Conservation (phyloP, 2,329 filamentous ascomycete genomes). For the Pseudopyricularia cyperi region DNA sequence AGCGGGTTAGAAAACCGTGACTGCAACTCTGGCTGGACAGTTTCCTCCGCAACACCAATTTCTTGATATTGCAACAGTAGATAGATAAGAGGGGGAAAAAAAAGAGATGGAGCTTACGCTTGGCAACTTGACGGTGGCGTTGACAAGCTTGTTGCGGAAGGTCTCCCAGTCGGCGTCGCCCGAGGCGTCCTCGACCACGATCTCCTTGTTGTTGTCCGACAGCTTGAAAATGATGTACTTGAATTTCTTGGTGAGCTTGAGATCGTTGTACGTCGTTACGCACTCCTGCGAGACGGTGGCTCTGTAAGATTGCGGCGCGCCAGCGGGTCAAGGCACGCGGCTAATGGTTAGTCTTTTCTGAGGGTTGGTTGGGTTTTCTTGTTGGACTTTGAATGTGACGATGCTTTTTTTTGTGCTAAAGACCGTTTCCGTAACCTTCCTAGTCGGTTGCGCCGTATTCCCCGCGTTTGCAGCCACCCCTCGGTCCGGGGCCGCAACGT, state of each 20-base stretch:
- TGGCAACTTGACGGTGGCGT: constrained; percentile 49
- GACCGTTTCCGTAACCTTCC: too few species aligned
- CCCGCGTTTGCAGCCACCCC: too few species aligned
- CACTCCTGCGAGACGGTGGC: constrained; percentile 61
- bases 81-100: neutral
- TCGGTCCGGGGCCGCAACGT: too few species aligned
- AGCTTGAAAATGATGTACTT: constrained; percentile 88
- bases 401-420: neutral
- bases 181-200: constrained; percentile 66
- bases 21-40: too few species aligned
- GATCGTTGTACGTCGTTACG: constrained; percentile 60
- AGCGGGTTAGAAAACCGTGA: neutral
- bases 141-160: constrained; percentile 67
- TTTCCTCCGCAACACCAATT: too few species aligned
- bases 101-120: neutral
- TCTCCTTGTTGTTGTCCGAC: constrained; percentile 69
- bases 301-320: constrained; percentile 28
- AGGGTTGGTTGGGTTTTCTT: neutral
- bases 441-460: too few species aligned
- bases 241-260: constrained; percentile 70
- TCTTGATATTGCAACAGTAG: too few species aligned
- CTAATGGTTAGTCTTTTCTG: constrained; percentile 3
- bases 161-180: constrained; percentile 52
- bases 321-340: neutral
- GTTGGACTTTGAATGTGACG: neutral